Evolutionary conservation across 1,284 basidiomycete species (phyloP), one percentile per base, ranked within the genome.

Genomic region (Xanthoconium separans): DNA sequence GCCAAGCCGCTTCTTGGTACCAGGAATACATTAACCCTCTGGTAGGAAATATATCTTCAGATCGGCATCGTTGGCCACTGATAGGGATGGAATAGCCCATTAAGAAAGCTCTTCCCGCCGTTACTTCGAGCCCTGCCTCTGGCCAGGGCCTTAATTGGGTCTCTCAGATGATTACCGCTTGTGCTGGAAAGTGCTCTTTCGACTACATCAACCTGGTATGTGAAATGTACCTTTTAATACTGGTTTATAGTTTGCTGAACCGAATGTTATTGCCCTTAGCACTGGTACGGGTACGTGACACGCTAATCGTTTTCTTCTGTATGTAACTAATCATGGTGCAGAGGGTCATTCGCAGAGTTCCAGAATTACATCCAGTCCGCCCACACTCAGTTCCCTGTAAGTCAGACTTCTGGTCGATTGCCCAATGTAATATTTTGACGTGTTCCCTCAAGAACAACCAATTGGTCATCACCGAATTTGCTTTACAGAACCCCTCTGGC

Each of bases 131-230:
- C 31, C 44, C 44, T 9, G 40, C 49, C 9, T 0, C 64, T 31
- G 71, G 70, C 0, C 27, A 72, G 47, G 72, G 73, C 6, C 46
- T 73, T 27, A 58, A 53, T 30, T 74, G 70, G 73, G n/a, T 75
- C n/a, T 58, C 62, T 18, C 30, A 68, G 20, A 72, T 75, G 63
- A 61, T 75, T 47, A 41, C 13, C 15, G 67, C 68, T 3, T 73
- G 71, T 51, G 60, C 49, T 27, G 67, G 67, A 12, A 11, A 53
- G 22, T 75, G 73, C 47, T 58, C 60, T 49, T 70, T 58, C 30
- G 66, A 74, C 47, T 73, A 66, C 50, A 54, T 70, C n/a, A 73
- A 74, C 54, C 20, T 71, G 31, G 69, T 58, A 20, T 6, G 64
- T 51, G 4, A 13, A 45, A 2, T 18, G 27, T 27, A 27, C 6